Evolutionary conservation across 2,329 filamentous ascomycete species (phyloP).

Genomic region (Thermothelomyces thermophilus): DNA sequence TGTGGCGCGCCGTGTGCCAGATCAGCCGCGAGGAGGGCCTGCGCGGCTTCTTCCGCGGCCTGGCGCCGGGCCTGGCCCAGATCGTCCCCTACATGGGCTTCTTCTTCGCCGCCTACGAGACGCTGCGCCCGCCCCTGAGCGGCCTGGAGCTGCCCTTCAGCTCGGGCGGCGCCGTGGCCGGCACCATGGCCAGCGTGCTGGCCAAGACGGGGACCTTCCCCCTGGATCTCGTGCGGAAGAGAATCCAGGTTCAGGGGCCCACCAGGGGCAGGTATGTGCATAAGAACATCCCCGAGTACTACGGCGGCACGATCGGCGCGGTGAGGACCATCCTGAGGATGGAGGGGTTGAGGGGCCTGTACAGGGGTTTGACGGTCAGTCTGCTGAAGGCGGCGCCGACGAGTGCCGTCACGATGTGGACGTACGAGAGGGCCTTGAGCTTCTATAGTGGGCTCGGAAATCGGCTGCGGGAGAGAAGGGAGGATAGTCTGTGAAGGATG

Average conservation of each 20-base stretch:
- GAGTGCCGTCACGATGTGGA: slow-evolving; percentile 90
- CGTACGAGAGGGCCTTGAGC: slow-evolving; percentile 71
- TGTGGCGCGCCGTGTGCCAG: slow-evolving; percentile 61
- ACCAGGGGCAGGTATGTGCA: slow-evolving; percentile 73
- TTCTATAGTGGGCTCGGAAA: slow-evolving; percentile 43
- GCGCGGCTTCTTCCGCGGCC: slow-evolving; percentile 79
- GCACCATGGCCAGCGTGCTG: slow-evolving; percentile 68
- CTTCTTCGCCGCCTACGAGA: slow-evolving; percentile 88
- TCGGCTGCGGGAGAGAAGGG: too few species aligned
- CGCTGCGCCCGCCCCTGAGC: slow-evolving; percentile 55
- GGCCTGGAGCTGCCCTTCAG: slow-evolving; percentile 58
- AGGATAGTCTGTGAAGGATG: slow-evolving; percentile 11
- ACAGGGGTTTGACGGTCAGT: slow-evolving; percentile 81
- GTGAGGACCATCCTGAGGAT: slow-evolving; percentile 59
- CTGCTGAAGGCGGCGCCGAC: slow-evolving; percentile 90
- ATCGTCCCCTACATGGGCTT: slow-evolving; percentile 96
- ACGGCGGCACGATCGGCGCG: slow-evolving; percentile 60
- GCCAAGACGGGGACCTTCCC: slow-evolving; percentile 91
- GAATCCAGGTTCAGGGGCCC: slow-evolving; percentile 91
- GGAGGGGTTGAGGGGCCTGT: slow-evolving; percentile 76
- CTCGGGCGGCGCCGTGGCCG: slow-evolving; percentile 75
- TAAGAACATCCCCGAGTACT: slow-evolving; percentile 85
- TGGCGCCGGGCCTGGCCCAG: slow-evolving; percentile 74
- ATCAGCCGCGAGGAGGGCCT: slow-evolving; percentile 71
- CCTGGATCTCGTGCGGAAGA: slow-evolving; percentile 84